Evolutionary conservation across 129 eudicot genomes (phyloP).

Genomic region (Silybum marianum): DNA sequence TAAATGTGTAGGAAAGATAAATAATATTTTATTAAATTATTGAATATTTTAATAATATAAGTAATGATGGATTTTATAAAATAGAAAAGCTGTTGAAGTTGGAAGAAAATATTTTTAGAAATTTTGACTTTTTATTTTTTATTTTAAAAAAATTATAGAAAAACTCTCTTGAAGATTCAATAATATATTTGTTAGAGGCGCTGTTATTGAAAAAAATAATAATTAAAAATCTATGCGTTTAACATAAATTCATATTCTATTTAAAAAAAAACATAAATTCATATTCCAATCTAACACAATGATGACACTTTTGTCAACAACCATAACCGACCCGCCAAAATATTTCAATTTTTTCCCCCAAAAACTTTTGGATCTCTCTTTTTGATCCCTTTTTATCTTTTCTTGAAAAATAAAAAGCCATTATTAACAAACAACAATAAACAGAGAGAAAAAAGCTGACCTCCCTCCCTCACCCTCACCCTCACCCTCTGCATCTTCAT

Average conservation of each 20-base stretch:
- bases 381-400: not conserved
- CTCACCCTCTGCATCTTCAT: constrained; percentile 8
- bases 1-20: too few species aligned
- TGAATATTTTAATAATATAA: too few species aligned
- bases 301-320: constrained; percentile 19
- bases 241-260: not conserved
- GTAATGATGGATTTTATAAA: too few species aligned
- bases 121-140: too few species aligned
- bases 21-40: too few species aligned
- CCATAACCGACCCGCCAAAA: constrained; percentile 39
- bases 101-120: too few species aligned
- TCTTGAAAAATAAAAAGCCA: not conserved
- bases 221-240: not conserved
- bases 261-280: too few species aligned
- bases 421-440: not conserved
- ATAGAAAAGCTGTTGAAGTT: too few species aligned
- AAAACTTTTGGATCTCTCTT: not conserved
- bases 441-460: constrained; percentile 32
- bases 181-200: too few species aligned
- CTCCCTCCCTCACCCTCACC: not conserved
- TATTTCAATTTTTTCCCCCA: not conserved
- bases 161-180: too few species aligned
- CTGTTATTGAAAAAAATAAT: too few species aligned
- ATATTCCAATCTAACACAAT: not conserved
- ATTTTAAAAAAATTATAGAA: too few species aligned